Conservation (phyloP, 768 basidiomycete species). For the Cubamyces sp. region DNA sequence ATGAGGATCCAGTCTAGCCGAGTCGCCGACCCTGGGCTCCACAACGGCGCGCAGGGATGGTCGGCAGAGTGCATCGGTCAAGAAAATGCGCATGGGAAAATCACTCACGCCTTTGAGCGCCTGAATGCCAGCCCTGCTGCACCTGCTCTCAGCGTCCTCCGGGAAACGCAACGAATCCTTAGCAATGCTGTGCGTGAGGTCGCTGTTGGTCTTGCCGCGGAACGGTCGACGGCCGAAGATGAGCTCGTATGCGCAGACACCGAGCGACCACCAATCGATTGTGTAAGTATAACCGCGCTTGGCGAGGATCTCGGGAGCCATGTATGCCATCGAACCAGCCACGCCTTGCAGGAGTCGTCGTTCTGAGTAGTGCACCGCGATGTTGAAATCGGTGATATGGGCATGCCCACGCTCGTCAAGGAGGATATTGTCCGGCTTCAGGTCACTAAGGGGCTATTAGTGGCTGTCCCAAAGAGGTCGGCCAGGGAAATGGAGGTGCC, state of each 20-base stretch:
- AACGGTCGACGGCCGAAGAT: slow-evolving; percentile 92
- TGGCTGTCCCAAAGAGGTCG: slow-evolving; percentile 34
- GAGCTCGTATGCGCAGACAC: slow-evolving; percentile 91
- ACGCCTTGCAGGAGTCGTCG: slow-evolving; percentile 84
- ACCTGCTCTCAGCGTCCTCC: slow-evolving; percentile 83
- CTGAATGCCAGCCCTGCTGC: slow-evolving; percentile 75
- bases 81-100: slow-evolving; percentile 10
- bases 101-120: slow-evolving; percentile 77
- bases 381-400: slow-evolving; percentile 98
- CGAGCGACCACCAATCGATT: slow-evolving; percentile 98
- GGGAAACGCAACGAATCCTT: slow-evolving; percentile 89
- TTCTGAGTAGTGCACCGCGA: slow-evolving; percentile 95
- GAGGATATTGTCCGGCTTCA: slow-evolving; percentile 98
- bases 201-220: slow-evolving; percentile 90
- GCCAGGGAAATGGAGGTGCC: slow-evolving; percentile 35
- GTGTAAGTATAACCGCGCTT: slow-evolving; percentile 94
- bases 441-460: slow-evolving; percentile 58
- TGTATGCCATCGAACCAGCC: slow-evolving; percentile 98
- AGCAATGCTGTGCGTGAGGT: slow-evolving; percentile 90
- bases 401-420: slow-evolving; percentile 95
- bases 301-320: slow-evolving; percentile 91
- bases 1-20: not conserved
- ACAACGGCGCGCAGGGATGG: not conserved
- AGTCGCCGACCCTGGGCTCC: not conserved
- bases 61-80: not conserved